A percentile compares a stretch with the other conserved stretches of the same genome.
Conservation (phyloP, 805 yeast genomes). For the Saccharomycopsis sp. region DNA sequence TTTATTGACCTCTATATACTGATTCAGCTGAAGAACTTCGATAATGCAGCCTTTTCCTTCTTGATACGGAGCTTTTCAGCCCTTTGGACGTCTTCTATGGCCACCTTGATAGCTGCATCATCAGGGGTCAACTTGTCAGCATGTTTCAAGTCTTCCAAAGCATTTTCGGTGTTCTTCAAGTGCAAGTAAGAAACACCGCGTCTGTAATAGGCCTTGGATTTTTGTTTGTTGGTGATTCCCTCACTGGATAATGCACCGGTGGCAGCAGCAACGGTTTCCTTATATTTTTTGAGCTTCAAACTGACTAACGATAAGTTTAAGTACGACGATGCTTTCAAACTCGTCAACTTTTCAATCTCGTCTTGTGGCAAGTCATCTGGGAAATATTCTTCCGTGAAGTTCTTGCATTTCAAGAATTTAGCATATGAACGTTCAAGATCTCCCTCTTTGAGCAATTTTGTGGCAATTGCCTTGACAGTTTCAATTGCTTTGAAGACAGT, state of each 20-base stretch:
- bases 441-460: slow-evolving; percentile 62
- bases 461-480: slow-evolving; percentile 70
- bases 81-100: slow-evolving; percentile 52
- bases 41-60: slow-evolving; percentile 67
- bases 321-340: slow-evolving; percentile 55
- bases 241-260: slow-evolving; percentile 60
- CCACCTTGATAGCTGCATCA: slow-evolving; percentile 66
- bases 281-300: slow-evolving; percentile 52
- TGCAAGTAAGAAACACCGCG: slow-evolving; percentile 69
- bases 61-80: slow-evolving; percentile 48
- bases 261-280: slow-evolving; percentile 52
- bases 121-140: slow-evolving; percentile 61
- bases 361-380: slow-evolving; percentile 62
- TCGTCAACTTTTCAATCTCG: slow-evolving; percentile 42
- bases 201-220: slow-evolving; percentile 82
- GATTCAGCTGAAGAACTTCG: slow-evolving; percentile 48
- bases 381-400: slow-evolving; percentile 62
- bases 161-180: slow-evolving; percentile 62
- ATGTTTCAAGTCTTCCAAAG: slow-evolving; percentile 54
- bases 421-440: slow-evolving; percentile 48
- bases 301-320: slow-evolving; percentile 73
- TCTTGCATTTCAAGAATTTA: slow-evolving; percentile 69
- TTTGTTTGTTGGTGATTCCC: slow-evolving; percentile 52
- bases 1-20: too few species aligned
- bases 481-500: slow-evolving; percentile 61